These are phyloP conservation scores for Kurtzmaniella fragi DNA, from an alignment of 805 yeast genomes.

Conservation along the genomic window DNA sequence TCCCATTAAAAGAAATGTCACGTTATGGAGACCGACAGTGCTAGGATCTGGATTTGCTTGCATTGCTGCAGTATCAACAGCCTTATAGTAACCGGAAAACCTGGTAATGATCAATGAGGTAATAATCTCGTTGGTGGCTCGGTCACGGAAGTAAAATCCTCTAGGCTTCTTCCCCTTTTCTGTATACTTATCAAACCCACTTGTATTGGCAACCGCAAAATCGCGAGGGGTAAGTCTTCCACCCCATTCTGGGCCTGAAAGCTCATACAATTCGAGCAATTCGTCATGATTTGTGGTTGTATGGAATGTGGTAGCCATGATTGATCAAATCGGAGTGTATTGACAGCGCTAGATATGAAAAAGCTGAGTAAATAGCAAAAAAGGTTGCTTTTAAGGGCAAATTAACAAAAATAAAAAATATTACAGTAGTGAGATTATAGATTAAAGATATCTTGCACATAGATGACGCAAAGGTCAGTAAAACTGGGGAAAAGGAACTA, in stretches of 20 bases:
- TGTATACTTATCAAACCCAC: slow-evolving; percentile 6
- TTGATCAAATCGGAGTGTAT: too few species aligned
- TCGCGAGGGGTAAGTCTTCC: slow-evolving; percentile 13
- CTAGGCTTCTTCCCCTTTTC: slow-evolving; percentile 15
- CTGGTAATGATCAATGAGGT: slow-evolving; percentile 21
- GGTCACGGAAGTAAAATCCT: slow-evolving; percentile 18
- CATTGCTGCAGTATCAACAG: slow-evolving; percentile 18
- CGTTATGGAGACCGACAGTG: slow-evolving; percentile 27
- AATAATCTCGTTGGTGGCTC: slow-evolving; percentile 15
- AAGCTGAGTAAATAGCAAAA: background rate
- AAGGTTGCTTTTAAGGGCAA: background rate
- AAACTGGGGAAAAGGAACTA: too few species aligned
- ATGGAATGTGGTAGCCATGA: slow-evolving; percentile 9
- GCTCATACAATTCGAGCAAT: slow-evolving; percentile 10
- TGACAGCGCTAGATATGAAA: too few species aligned
- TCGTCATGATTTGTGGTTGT: slow-evolving; percentile 14
- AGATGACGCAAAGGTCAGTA: too few species aligned
- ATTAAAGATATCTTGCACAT: too few species aligned
- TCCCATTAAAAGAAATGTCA: slow-evolving; percentile 20
- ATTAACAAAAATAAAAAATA: background rate
- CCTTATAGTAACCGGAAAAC: slow-evolving; percentile 24
- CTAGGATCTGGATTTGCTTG: slow-evolving; percentile 22
- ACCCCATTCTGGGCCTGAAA: slow-evolving; percentile 15
- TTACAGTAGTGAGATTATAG: background rate
- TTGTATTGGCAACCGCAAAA: slow-evolving; percentile 16